Evolutionary conservation across 2,329 filamentous ascomycete genomes (phyloP), one percentile per base, ranked within the genome.

Genomic region (Aspergillus pseudoterreus): DNA sequence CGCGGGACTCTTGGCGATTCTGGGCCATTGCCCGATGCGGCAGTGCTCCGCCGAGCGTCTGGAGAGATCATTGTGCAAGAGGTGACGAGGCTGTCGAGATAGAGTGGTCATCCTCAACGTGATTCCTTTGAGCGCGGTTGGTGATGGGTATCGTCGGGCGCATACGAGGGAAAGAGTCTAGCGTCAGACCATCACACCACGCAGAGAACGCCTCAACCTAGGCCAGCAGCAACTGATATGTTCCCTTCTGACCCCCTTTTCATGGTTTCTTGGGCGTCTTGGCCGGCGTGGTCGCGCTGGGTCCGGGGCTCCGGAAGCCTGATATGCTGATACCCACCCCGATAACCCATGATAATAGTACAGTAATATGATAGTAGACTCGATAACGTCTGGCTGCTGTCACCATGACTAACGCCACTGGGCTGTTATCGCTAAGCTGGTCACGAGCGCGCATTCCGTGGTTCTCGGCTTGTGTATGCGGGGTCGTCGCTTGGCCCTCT

Each of bases 1-100:
- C 39, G 41, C 45, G 33, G 30, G 27, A 36, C 17, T 35, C 50
- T 52, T 45, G 50, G 50, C 50, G 38, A 41, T 41, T 43, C 44
- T 48, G 24, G 33, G 30, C 50, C 42, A 21, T 52, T 48, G 44
- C 45, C 42, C 45, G 27, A 43, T 41, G 15, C 10, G 45, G 41
- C 38, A 35, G 24, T 48, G 15, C 21, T 47, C 50, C 39, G 41
- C 41, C 24, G 45, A 41, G n/a, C 14, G 6, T 22, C 39, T 42
- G 39, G 11, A 12, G 19, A 22, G 14, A 30, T 19, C 19, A 19
- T 30, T 30, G 27, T 30, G 27, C 22, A 22, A 30, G 9, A 30
- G 6, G 27, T 2, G 8, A 10, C 27, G 27, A 30, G 27, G 27
- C 22, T 22, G 22, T 22, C 22, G 22, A 22, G 22, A 11, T 11